Conservation (phyloP, 2,329 filamentous ascomycete genomes). For the Colletotrichum zoysiae region DNA sequence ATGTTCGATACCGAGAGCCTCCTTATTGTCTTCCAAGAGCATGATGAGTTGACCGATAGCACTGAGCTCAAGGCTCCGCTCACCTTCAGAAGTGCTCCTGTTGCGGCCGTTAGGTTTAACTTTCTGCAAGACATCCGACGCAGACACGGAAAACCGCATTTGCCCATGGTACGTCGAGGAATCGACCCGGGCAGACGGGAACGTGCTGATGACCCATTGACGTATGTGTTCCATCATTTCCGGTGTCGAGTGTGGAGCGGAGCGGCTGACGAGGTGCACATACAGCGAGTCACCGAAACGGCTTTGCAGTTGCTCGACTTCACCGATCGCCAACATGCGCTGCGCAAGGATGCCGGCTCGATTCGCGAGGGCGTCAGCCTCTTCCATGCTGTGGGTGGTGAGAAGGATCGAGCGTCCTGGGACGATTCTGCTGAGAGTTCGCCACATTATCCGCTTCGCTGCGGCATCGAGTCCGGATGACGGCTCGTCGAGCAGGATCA, state of each 20-base stretch:
- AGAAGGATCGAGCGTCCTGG: constrained; percentile 85
- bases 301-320: constrained; percentile 76
- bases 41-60: constrained; percentile 79
- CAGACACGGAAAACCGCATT: constrained; percentile 46
- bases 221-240: constrained; percentile 77
- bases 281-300: constrained; percentile 84
- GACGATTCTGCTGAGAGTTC: constrained; percentile 79
- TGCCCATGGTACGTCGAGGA: constrained; percentile 59
- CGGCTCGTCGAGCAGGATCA: constrained; percentile 90
- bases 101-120: background rate
- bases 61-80: constrained; percentile 45
- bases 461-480: constrained; percentile 90
- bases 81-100: background rate
- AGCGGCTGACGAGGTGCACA: constrained; percentile 82
- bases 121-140: constrained; percentile 30
- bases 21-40: constrained; percentile 78
- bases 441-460: constrained; percentile 94
- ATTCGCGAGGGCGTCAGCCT: constrained; percentile 87
- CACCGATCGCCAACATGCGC: constrained; percentile 87
- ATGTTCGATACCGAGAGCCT: constrained; percentile 79
- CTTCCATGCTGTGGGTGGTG: constrained; percentile 95
- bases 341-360: constrained; percentile 88
- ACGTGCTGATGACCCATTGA: constrained; percentile 71
- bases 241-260: constrained; percentile 78
- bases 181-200: constrained; percentile 77